Conservation (phyloP, 2,329 filamentous ascomycete genomes). For the Neonectria punicea region DNA sequence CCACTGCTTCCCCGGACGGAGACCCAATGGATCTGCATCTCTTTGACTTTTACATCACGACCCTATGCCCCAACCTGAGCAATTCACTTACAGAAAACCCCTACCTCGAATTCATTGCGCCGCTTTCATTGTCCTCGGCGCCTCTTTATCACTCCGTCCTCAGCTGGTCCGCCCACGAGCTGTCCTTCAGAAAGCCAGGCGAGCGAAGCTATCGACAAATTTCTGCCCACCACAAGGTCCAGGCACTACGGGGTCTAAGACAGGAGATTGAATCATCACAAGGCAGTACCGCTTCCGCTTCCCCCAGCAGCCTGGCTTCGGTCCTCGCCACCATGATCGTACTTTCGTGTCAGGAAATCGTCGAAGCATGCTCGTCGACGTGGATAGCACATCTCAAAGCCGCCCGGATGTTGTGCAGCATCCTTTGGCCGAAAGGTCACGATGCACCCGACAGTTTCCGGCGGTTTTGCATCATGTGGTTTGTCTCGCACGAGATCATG, state of each 20-base stretch:
- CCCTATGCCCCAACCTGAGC: slow-evolving; percentile 10
- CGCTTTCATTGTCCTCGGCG: slow-evolving; percentile 11
- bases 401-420: slow-evolving; percentile 18
- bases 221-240: slow-evolving; percentile 16
- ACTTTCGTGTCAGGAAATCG: slow-evolving; percentile 19
- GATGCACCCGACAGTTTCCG: slow-evolving; percentile 10
- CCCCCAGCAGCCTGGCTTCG: slow-evolving; percentile 3
- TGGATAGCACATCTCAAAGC: slow-evolving; percentile 18
- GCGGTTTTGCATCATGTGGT: slow-evolving; percentile 22
- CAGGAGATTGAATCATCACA: slow-evolving; percentile 15
- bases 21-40: slow-evolving; percentile 9
- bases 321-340: slow-evolving; percentile 17
- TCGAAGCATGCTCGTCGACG: slow-evolving; percentile 5
- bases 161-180: slow-evolving; percentile 15
- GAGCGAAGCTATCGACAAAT: slow-evolving; percentile 5
- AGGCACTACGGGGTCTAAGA: slow-evolving; percentile 5
- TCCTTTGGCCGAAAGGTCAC: slow-evolving; percentile 11
- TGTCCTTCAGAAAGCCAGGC: slow-evolving; percentile 1
- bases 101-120: slow-evolving; percentile 17
- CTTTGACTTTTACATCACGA: slow-evolving; percentile 17
- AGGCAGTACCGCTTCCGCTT: not conserved
- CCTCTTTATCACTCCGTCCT: slow-evolving; percentile 13
- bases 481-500: slow-evolving; percentile 22
- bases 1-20: not conserved
- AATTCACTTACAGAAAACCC: slow-evolving; percentile 15